Conservation (phyloP, 495 filamentous ascomycete genomes). For the Neurospora sp. region DNA sequence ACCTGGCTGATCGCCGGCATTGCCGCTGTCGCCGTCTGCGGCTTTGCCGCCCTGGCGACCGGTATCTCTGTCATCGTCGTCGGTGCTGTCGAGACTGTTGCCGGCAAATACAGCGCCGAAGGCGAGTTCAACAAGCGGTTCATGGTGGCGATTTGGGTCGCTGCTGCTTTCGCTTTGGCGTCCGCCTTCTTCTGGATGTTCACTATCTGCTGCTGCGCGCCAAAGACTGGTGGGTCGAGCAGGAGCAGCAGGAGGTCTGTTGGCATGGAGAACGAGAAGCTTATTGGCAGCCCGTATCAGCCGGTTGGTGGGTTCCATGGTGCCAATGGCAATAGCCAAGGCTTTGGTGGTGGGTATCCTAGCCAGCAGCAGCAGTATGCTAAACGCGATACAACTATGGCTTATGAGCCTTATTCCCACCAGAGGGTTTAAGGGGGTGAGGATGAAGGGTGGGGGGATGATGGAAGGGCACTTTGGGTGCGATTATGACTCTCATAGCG, state of each 20-base stretch:
- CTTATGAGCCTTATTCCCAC: constrained; percentile 48
- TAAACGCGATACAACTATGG: constrained; percentile 20
- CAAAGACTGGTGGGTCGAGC: constrained; percentile 19
- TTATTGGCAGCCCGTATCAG: constrained; percentile 32
- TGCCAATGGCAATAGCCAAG: constrained; percentile 14
- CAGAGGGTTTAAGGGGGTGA: constrained; percentile 23
- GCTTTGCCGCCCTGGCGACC: constrained; percentile 48
- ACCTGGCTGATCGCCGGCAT: constrained; percentile 37
- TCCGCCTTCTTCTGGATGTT: constrained; percentile 81
- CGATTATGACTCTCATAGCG: background rate
- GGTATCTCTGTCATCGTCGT: constrained; percentile 52
- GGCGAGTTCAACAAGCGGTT: constrained; percentile 55
- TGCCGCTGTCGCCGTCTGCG: constrained; percentile 51
- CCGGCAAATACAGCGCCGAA: constrained; percentile 56
- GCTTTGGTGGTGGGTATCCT: background rate
- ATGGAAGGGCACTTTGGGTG: background rate
- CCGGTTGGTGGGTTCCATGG: constrained; percentile 29
- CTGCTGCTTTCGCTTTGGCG: constrained; percentile 61
- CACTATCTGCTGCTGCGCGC: constrained; percentile 77
- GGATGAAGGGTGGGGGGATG: background rate
- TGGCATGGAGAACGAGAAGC: constrained; percentile 33
- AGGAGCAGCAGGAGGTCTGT: constrained; percentile 1
- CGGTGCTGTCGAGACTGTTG: constrained; percentile 54
- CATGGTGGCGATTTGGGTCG: constrained; percentile 65
- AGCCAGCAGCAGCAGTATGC: constrained; percentile 13